These are phyloP conservation scores for Coprinopsis marcescibilis DNA, from an alignment of 768 basidiomycete genomes.

Conservation along the genomic window DNA sequence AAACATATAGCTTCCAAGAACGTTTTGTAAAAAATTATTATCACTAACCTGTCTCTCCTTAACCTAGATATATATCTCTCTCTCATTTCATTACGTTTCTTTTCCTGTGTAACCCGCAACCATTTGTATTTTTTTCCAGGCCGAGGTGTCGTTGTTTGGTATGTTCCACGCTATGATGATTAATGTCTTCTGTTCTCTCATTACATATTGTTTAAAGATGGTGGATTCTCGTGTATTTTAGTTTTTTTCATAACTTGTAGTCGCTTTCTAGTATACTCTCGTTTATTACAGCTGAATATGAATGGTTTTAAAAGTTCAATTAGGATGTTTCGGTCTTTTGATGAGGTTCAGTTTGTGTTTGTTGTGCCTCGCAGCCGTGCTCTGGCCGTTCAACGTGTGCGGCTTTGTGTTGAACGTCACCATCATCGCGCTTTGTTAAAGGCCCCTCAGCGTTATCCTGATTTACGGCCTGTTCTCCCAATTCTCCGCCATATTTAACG, in stretches of 20 bases:
- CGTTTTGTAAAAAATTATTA: background rate
- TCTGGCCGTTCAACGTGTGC: too few species aligned
- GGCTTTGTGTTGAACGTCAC: background rate
- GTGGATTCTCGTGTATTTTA: background rate
- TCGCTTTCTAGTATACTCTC: background rate
- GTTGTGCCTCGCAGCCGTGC: background rate
- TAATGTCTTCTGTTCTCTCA: background rate
- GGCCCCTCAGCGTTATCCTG: too few species aligned
- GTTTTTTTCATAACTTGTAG: background rate
- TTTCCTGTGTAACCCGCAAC: background rate
- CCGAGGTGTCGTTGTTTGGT: background rate
- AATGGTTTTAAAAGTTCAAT: background rate
- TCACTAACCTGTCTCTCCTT: background rate
- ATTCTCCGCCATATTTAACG: background rate
- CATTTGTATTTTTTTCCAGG: background rate
- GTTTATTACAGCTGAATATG: background rate
- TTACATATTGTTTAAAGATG: background rate
- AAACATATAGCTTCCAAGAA: slow-evolving; percentile 24
- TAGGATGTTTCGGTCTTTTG: background rate
- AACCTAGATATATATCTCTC: background rate
- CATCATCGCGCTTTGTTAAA: too few species aligned
- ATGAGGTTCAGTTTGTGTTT: background rate
- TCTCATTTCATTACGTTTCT: background rate
- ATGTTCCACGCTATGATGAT: background rate
- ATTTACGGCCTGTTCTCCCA: background rate